Conservation (phyloP, 1,139 yeast genomes). For the Komagataea norvegica region DNA sequence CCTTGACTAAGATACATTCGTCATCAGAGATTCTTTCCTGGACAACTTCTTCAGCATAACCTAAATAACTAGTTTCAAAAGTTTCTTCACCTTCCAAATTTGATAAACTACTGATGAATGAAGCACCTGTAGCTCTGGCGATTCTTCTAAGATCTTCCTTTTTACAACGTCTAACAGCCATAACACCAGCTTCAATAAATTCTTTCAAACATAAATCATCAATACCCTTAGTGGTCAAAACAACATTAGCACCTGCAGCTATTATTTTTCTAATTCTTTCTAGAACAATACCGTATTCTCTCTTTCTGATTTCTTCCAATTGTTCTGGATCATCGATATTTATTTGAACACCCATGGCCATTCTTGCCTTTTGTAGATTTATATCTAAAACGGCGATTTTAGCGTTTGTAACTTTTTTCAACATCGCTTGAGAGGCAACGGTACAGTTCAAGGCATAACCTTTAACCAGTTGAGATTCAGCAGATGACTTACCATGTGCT, state of each 20-base stretch:
- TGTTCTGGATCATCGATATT: constrained; percentile 97
- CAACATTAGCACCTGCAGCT: constrained; percentile 93
- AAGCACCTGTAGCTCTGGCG: constrained; percentile 98
- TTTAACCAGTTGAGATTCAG: constrained; percentile 78
- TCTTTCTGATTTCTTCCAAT: constrained; percentile 88
- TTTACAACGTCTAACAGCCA: constrained; percentile 98
- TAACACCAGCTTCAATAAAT: constrained; percentile 91
- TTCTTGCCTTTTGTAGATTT: constrained; percentile 90
- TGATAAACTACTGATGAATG: constrained; percentile 79
- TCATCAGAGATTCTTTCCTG: constrained; percentile 94
- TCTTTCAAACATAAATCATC: constrained; percentile 95
- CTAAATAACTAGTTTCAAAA: constrained; percentile 81
- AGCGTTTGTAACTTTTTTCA: constrained; percentile 64
- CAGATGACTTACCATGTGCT: constrained; percentile 93
- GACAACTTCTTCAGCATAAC: constrained; percentile 86
- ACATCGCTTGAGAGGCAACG: constrained; percentile 97
- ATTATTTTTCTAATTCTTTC: constrained; percentile 87
- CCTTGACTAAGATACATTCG: constrained; percentile 92
- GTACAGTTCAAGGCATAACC: constrained; percentile 98
- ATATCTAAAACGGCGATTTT: constrained; percentile 92
- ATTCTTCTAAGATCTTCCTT: constrained; percentile 95
- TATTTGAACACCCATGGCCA: constrained; percentile 98
- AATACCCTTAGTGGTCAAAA: constrained; percentile 94
- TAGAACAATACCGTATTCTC: constrained; percentile 87
- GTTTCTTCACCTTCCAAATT: constrained; percentile 98